Evolutionary conservation across 495 filamentous ascomycete species (phyloP), one percentile per base, ranked within the genome.

Genomic region (Aspergillus carlsbadensis): DNA sequence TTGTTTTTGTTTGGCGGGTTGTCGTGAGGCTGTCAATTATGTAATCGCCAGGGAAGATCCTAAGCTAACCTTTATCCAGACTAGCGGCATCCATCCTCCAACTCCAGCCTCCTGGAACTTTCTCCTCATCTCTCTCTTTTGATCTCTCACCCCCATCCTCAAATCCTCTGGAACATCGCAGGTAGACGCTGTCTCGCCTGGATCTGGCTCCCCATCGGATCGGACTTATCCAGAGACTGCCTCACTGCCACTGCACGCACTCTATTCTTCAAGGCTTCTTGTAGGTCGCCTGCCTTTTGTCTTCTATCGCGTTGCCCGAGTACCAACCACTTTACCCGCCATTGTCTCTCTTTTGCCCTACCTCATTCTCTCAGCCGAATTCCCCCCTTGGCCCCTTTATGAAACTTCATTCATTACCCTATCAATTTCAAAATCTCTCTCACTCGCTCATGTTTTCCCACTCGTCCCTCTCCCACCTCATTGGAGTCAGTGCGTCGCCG

Each of bases 211-310:
- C 21, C 29, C 29, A 20, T 64, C 55, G 53, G 56, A 52, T 61
- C 54, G 49, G 56, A 59, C 52, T 43, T 57, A 17, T 35, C 52
- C 17, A 22, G 57, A 57, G 60, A 57, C 54, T 52, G 43, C 42
- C 56, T 45, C 31, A 44, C 14, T 26, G 37, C 54, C 51, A 47
- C 39, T 54, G 52, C 51, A 37, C 56, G 52, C 51, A 37, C 54
- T 66, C 56, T 54, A 56, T 56, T 55, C 58, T 61, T n/a, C 55
- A 65, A 66, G 74, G 74, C 71, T 74, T 77, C 71, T 77, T 75
- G 74, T 77, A 77, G 74, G 74, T 77, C 59, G 71, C 72, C 70
- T 74, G 57, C 61, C 66, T 69, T 62, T 54, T 52, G 57, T 51
- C 60, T 52, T 48, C 59, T 63, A 56, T 67, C 58, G 42, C 42